Evolutionary conservation across 345 rosid species (phyloP).

Genomic region (Citrus mangshanensis): DNA sequence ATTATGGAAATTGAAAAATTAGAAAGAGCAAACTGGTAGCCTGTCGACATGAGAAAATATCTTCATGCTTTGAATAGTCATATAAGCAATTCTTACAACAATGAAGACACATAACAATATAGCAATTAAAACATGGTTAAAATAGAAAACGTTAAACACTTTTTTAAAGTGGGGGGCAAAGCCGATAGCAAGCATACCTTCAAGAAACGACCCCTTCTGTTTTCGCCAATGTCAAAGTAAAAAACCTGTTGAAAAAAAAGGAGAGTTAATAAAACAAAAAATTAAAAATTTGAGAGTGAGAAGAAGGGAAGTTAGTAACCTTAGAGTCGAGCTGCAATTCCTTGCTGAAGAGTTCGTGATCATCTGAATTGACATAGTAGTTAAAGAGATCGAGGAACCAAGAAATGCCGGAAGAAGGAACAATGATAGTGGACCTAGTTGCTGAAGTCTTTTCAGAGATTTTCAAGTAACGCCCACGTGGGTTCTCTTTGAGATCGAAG

Average conservation of each 20-base stretch:
- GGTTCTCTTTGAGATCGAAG: conserved; percentile 94
- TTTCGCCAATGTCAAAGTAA: conserved; percentile 96
- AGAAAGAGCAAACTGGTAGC: neutral
- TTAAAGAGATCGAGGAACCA: conserved; percentile 99
- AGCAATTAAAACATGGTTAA: neutral
- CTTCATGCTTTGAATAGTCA: neutral
- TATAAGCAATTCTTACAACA: neutral
- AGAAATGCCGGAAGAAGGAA: conserved; percentile 92
- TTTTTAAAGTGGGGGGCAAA: neutral
- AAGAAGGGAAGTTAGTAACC: conserved; percentile 30
- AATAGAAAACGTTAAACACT: neutral
- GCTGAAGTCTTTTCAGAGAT: conserved; percentile 99
- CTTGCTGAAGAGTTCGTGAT: conserved; percentile 85
- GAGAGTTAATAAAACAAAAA: neutral
- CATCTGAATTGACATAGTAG: conserved; percentile 88
- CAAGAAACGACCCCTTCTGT: conserved; percentile 90
- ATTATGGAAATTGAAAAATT: neutral
- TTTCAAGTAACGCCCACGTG: conserved; percentile 91
- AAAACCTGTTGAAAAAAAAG: conserved; percentile 49
- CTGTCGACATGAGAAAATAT: neutral
- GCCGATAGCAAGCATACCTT: conserved; percentile 44
- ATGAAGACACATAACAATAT: neutral
- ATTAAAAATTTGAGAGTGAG: neutral
- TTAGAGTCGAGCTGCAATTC: conserved; percentile 98
- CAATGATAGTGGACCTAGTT: conserved; percentile 96